These are phyloP conservation scores for Phymatotrichopsis omnivora DNA, from an alignment of 2,329 filamentous ascomycete species.

Conservation along the genomic window DNA sequence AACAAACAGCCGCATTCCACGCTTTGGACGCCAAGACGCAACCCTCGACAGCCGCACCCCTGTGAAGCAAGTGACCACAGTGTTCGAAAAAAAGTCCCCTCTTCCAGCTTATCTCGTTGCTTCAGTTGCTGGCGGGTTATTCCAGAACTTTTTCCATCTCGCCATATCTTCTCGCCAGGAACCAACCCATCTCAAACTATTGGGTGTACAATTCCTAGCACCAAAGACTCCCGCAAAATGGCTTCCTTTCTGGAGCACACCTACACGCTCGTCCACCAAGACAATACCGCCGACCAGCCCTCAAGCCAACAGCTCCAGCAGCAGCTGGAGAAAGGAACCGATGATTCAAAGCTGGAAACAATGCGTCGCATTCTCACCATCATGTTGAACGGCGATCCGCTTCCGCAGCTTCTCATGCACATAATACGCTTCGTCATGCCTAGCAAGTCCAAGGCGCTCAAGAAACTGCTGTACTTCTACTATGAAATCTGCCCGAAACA, in stretches of 20 bases:
- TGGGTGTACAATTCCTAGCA: too few relatives aligned
- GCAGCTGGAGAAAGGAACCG: slow-evolving; percentile 85
- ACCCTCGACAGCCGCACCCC: too few relatives aligned
- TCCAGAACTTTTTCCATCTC: too few relatives aligned
- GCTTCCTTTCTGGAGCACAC: slow-evolving; percentile 87
- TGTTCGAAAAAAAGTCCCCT: too few relatives aligned
- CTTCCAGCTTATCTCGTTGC: too few relatives aligned
- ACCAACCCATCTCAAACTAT: too few relatives aligned
- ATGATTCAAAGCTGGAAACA: slow-evolving; percentile 86
- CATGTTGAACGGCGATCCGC: slow-evolving; percentile 96
- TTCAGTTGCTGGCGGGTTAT: too few relatives aligned
- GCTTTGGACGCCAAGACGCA: too few relatives aligned
- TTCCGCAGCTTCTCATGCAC: slow-evolving; percentile 95
- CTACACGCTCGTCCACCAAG: slow-evolving; percentile 94
- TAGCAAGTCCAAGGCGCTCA: slow-evolving; percentile 87
- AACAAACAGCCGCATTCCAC: too few relatives aligned
- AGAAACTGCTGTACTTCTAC: slow-evolving; percentile 98
- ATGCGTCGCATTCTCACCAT: slow-evolving; percentile 94
- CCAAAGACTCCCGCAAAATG: slow-evolving; percentile 49
- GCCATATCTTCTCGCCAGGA: too few relatives aligned
- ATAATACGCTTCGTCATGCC: slow-evolving; percentile 99
- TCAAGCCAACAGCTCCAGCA: slow-evolving; percentile 82
- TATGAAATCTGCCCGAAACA: slow-evolving; percentile 98
- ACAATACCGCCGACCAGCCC: slow-evolving; percentile 90
- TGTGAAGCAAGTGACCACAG: too few relatives aligned